A percentile compares a stretch with the other conserved stretches of the same genome.
Evolutionary conservation across 1,284 basidiomycete genomes (phyloP).

Genomic region (Fereydounia khargensis): DNA sequence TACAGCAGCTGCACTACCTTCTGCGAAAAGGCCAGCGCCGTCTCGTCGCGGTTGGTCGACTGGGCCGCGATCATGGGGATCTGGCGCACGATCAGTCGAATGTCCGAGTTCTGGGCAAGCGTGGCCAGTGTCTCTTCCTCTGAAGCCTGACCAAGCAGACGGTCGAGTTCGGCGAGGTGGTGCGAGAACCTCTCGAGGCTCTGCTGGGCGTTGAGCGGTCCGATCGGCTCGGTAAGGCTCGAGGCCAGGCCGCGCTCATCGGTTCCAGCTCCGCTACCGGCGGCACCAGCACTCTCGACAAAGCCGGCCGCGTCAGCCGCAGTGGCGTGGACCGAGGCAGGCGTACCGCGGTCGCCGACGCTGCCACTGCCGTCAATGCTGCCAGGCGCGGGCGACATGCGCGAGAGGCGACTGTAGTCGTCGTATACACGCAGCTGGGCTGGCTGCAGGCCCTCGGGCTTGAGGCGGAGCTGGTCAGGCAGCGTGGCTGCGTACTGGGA

Average conservation of each 20-base stretch:
- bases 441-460: slow-evolving; percentile 75
- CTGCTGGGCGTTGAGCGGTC: slow-evolving; percentile 35
- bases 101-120: slow-evolving; percentile 73
- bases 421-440: slow-evolving; percentile 90
- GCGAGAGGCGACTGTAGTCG: slow-evolving; percentile 66
- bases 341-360: slow-evolving; percentile 25
- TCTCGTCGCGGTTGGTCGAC: slow-evolving; percentile 76
- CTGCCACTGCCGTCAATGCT: slow-evolving; percentile 1
- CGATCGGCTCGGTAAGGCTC: background rate
- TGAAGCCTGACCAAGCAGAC: slow-evolving; percentile 38
- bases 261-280: slow-evolving; percentile 3
- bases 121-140: slow-evolving; percentile 27
- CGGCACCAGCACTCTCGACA: slow-evolving; percentile 8
- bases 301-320: slow-evolving; percentile 18
- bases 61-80: slow-evolving; percentile 76
- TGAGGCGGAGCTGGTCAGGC: slow-evolving; percentile 85
- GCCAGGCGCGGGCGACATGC: slow-evolving; percentile 22
- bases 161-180: slow-evolving; percentile 47
- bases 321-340: slow-evolving; percentile 33
- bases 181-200: slow-evolving; percentile 57
- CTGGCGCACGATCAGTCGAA: slow-evolving; percentile 77
- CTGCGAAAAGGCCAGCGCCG: slow-evolving; percentile 87
- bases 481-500: slow-evolving; percentile 75
- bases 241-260: background rate
- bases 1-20: slow-evolving; percentile 70